Conservation (phyloP, 169 alveolate species). For the Plasmodium gallinaceum region DNA sequence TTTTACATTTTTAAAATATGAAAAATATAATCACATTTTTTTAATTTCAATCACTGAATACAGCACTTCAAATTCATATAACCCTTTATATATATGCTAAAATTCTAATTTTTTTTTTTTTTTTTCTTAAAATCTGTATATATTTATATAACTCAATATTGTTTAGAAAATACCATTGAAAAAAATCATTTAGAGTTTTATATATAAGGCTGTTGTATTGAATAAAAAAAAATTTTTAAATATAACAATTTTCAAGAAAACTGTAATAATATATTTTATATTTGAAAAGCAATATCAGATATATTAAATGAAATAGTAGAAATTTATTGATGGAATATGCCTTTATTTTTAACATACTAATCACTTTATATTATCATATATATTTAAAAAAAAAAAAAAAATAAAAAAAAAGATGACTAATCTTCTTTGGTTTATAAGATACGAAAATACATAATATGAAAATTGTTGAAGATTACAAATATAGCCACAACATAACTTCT, state of each 20-base stretch:
- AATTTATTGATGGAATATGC: neutral
- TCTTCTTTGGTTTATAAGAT: neutral
- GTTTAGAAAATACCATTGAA: neutral
- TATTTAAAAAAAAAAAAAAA: neutral
- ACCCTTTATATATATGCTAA: too few relatives aligned
- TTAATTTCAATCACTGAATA: too few relatives aligned
- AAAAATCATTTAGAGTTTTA: neutral
- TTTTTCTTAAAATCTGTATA: neutral
- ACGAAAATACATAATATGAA: conserved; percentile 2
- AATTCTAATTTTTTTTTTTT: neutral
- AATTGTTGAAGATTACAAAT: conserved; percentile 15
- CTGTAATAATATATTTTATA: neutral
- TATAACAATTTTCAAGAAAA: conserved; percentile 1
- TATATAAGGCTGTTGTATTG: neutral
- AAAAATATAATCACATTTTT: too few relatives aligned
- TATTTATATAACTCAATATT: neutral
- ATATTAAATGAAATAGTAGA: neutral
- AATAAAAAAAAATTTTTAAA: neutral
- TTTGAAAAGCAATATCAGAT: neutral
- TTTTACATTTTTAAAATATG: neutral
- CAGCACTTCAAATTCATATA: too few relatives aligned
- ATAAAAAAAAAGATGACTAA: neutral
- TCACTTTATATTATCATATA: neutral
- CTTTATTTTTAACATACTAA: neutral
- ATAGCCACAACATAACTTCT: conserved; percentile 8